Base-by-base conservation (phyloP, 1,284 basidiomycete species). In the Phellinidium pouzarii region DNA sequence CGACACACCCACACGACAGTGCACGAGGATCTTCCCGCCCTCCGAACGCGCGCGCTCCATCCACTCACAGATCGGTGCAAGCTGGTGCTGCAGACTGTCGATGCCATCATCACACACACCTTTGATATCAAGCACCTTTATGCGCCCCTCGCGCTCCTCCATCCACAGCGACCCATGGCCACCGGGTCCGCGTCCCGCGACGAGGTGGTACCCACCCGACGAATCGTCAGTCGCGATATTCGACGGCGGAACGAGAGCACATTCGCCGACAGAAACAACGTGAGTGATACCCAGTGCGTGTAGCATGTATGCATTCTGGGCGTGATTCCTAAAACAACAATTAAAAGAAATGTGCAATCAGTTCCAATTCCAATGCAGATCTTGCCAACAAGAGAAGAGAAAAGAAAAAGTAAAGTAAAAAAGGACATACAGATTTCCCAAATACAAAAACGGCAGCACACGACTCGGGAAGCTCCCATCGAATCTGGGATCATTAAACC, bases 191-290 rank as follows among this genome's bases (percentile, higher is more conserved):
- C 76, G 73, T 2, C 73, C 71, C 2, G 71, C 66, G n/a, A 72
- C 59, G 55, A 68, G 70, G 20, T 75, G 71, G 9, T 67, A 68
- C n/a, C 64, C 64, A 19, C 60, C 64, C 41, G 56, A 68, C 51
- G 64, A 54, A 23, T 60, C 62, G 7, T 62, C 41, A 27, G 56
- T 48, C 9, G 63, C 59, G 44, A 63, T 53, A 34, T 63, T 71
- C 1, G 79, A 70, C 9, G 84, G 85, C 1, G 88, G 87, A 1
- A 88, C 73, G 19, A 94, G 78, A 8, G 91, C 92, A 57, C 89
- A 91, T 72, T 98, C 95, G 48, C 95, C 95, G 3, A 98, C 93
- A 3, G 91, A 94, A 29, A 99, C 94, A 58, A 99, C 94, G 64
- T 98, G 94, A 1, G 93, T 95, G 63, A 99, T 96, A 41, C 92